phyloP scores from a whole-genome alignment of 345 rosid genomes.

The Carallia brachiata region DNA sequence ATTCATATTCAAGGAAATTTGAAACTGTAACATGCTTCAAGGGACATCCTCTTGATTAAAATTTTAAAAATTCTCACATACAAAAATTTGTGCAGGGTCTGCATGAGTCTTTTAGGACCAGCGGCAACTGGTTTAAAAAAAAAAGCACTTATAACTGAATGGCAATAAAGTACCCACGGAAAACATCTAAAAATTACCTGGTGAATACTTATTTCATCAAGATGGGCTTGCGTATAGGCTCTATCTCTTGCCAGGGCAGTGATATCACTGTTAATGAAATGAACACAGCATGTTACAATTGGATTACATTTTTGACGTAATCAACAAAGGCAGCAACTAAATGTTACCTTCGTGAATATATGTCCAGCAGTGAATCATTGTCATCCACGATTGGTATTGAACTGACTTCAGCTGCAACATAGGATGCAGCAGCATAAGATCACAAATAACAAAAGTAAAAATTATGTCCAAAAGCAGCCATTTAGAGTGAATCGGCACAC shows the following conservation, averaged over 20 bases:
- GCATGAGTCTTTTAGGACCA: too few relatives aligned
- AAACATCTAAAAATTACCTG: constrained; percentile 48
- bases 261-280: constrained; percentile 53
- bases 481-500: too few relatives aligned
- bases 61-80: too few relatives aligned
- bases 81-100: too few relatives aligned
- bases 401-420: constrained; percentile 76
- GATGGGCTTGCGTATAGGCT: constrained; percentile 87
- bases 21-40: too few relatives aligned
- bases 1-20: too few relatives aligned
- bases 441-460: neutral
- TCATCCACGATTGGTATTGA: constrained; percentile 88
- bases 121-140: too few relatives aligned
- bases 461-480: too few relatives aligned
- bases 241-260: constrained; percentile 85
- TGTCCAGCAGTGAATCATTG: constrained; percentile 71
- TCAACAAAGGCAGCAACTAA: neutral
- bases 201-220: constrained; percentile 81
- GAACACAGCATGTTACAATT: too few relatives aligned
- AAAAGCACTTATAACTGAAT: too few relatives aligned
- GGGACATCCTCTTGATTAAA: too few relatives aligned
- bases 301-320: neutral
- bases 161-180: too few relatives aligned
- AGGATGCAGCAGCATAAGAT: constrained; percentile 14
- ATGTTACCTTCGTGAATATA: constrained; percentile 75